Base-by-base conservation (phyloP, 495 filamentous ascomycete genomes). In the Hyaloscypha finlandica region DNA sequence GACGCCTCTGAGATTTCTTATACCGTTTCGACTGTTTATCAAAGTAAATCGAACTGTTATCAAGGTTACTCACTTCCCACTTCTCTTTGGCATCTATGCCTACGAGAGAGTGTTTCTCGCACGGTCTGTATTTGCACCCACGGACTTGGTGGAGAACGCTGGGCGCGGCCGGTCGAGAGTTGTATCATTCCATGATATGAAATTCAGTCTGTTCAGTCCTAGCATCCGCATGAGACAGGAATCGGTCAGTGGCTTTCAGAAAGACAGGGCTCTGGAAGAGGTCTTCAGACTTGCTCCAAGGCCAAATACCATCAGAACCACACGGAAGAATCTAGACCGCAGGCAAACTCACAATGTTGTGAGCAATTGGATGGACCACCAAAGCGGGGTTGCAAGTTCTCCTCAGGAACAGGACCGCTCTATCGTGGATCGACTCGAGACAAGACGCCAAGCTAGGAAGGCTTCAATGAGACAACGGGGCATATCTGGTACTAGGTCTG, bases 191-290 rank as follows among this genome's bases (percentile, higher is more conserved):
- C 81, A 78, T 25, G 84, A 86, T 42, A 78, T 77, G 6, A 71
- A 81, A 45, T 80, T 77, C 63, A 78, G 4, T 81, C 74, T 90
- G 29, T 93, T 96, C 74, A 92, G 72, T 67, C 90, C 89, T 16
- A 85, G 80, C 65, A 78, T 90, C 39, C 80, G 90, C 6, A 82
- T 91, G 35, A 88, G 92, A 37, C 91, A 95, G 73, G 92, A 92
- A 57, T 96, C 92, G 0, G 84, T 95, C 53, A 85, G 90, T 33
- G 93, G 91, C 0, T 92, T 87, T 72, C 91, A 94, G 65, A 95
- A 97, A 73, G 94, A 97, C 68, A 88, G 87, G 51, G 94, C 91
- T 11, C 78, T 98, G n/a, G 94, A 96, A 29, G 93, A 96, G 70
- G 92, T 98, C 0, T 98, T 98, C 75, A 84, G 92, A 63, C 77